Conservation (phyloP, 2,329 filamentous ascomycete genomes). For the Penicillium sp. region DNA sequence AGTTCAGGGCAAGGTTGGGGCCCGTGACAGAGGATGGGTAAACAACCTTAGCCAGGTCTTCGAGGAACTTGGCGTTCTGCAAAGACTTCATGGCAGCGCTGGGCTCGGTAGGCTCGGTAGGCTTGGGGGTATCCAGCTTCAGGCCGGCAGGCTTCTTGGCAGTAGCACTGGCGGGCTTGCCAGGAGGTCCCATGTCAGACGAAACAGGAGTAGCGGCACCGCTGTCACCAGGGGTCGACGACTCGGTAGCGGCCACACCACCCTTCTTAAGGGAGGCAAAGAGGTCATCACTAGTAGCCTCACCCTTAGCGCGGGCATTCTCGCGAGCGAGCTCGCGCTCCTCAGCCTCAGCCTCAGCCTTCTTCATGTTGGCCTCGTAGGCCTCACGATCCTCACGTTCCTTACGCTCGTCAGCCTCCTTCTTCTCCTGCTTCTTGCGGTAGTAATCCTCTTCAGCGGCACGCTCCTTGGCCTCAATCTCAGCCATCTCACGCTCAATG, state of each 20-base stretch:
- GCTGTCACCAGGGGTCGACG: conserved; percentile 45
- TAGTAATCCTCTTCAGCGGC: conserved; percentile 52
- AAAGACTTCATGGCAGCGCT: conserved; percentile 89
- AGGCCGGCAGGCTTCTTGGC: conserved; percentile 85
- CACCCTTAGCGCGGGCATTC: conserved; percentile 38
- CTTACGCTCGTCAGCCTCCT: conserved; percentile 52
- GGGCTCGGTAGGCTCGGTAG: conserved; percentile 86
- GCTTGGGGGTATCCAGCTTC: conserved; percentile 83
- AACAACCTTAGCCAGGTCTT: conserved; percentile 72
- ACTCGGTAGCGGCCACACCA: conserved; percentile 36
- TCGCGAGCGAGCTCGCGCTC: conserved; percentile 46
- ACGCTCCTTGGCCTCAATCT: conserved; percentile 48
- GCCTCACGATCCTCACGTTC: conserved; percentile 47
- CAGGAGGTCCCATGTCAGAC: conserved; percentile 52
- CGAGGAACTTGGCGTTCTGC: conserved; percentile 85
- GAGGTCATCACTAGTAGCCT: conserved; percentile 29
- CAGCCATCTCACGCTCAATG: conserved; percentile 49
- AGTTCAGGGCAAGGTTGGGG: conserved; percentile 88
- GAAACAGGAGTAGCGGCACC: conserved; percentile 47
- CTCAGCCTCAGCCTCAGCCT: conserved; percentile 50
- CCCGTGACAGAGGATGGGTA: conserved; percentile 85
- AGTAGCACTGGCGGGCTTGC: conserved; percentile 54
- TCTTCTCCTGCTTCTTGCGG: conserved; percentile 78
- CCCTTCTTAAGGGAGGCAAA: conserved; percentile 49
- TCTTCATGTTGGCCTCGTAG: conserved; percentile 51